phyloP scores from a whole-genome alignment of 371 early-diverging fungal genomes.

The Mortierella sp. region DNA sequence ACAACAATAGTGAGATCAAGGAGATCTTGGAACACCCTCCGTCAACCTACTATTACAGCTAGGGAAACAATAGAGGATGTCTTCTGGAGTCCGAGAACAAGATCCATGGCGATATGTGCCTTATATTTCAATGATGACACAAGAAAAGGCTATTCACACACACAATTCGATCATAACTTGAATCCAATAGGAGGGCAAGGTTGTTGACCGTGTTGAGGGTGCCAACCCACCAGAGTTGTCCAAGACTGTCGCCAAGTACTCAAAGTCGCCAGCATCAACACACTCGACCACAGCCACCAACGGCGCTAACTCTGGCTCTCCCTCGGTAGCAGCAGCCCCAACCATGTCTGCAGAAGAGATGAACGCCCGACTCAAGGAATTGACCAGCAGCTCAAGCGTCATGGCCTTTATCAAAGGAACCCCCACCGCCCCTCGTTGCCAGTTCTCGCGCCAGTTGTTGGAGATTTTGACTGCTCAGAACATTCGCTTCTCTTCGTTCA shows the following conservation, averaged over 20 bases:
- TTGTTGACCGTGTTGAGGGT: slow-evolving; percentile 87
- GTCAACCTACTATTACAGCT: too few relatives aligned
- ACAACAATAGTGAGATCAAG: too few relatives aligned
- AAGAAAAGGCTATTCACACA: neutral
- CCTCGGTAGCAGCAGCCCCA: slow-evolving; percentile 54
- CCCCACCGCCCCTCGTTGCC: slow-evolving; percentile 81
- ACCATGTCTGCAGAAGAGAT: slow-evolving; percentile 67
- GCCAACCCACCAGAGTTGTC: slow-evolving; percentile 90
- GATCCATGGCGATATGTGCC: too few relatives aligned
- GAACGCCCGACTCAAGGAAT: slow-evolving; percentile 75
- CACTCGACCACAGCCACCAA: slow-evolving; percentile 4
- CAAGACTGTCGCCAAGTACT: slow-evolving; percentile 78
- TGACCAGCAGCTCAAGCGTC: slow-evolving; percentile 81
- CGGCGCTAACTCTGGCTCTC: slow-evolving; percentile 37
- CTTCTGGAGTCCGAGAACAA: too few relatives aligned
- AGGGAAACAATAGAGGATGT: too few relatives aligned
- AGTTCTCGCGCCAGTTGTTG: slow-evolving; percentile 82
- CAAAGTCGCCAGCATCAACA: slow-evolving; percentile 61
- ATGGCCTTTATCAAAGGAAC: slow-evolving; percentile 97
- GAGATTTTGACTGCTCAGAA: slow-evolving; percentile 78
- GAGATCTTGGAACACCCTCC: too few relatives aligned
- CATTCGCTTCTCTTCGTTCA: slow-evolving; percentile 85
- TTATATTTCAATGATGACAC: too few relatives aligned
- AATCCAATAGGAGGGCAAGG: slow-evolving; percentile 68
- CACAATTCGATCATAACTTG: neutral